Evolutionary conservation across 257 asterid genomes (phyloP).

Genomic region (Pogostemon cablin): DNA sequence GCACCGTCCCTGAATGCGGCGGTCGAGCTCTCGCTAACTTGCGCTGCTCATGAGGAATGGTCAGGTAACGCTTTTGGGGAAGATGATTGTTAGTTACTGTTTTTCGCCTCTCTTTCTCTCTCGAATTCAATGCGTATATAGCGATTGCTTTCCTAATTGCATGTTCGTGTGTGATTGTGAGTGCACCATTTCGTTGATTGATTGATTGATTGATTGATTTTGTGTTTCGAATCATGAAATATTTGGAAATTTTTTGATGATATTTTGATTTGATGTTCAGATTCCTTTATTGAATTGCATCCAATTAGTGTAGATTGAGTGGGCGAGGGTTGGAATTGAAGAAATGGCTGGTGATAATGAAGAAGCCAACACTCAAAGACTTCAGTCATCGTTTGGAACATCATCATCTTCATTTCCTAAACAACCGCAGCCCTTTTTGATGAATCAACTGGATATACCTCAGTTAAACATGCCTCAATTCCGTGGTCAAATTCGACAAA

Average conservation of each 20-base stretch:
- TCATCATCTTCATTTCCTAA: conserved; percentile 66
- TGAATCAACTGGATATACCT: conserved; percentile 68
- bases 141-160: conserved; percentile 20
- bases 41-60: conserved; percentile 26
- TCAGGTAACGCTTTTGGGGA: conserved; percentile 21
- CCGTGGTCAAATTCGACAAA: conserved; percentile 65
- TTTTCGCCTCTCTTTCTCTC: not conserved
- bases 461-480: conserved; percentile 62
- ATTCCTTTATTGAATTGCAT: conserved; percentile 29
- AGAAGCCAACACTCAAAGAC: conserved; percentile 66
- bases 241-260: conserved; percentile 27
- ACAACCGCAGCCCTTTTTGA: conserved; percentile 45
- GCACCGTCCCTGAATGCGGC: conserved; percentile 38
- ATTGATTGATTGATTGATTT: not conserved
- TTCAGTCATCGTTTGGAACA: conserved; percentile 76
- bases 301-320: conserved; percentile 5
- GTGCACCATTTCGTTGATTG: conserved; percentile 27
- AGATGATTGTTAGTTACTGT: not conserved
- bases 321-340: conserved; percentile 27
- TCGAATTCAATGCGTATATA: not conserved
- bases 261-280: conserved; percentile 30
- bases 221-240: conserved; percentile 10
- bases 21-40: conserved; percentile 37
- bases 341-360: conserved; percentile 71
- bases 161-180: conserved; percentile 20